Evolutionary conservation across 2,329 filamentous ascomycete species (phyloP).

Genomic region (Clonostachys rhizophaga): DNA sequence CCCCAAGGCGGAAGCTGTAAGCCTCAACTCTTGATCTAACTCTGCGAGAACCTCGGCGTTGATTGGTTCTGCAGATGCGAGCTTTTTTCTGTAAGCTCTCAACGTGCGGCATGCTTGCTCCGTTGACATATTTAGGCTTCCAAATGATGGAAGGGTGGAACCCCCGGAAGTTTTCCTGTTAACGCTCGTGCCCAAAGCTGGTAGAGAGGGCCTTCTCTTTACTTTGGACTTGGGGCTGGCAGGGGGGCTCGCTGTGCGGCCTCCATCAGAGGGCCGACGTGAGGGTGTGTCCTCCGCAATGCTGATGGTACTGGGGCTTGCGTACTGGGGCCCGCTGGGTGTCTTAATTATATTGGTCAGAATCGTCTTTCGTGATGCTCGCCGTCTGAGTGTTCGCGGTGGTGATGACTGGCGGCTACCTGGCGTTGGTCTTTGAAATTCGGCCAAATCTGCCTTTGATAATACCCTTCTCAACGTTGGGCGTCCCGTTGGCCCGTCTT

Average conservation of each 20-base stretch:
- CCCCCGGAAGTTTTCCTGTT: slow-evolving; percentile 42
- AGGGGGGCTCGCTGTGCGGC: slow-evolving; percentile 40
- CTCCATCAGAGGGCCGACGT: slow-evolving; percentile 38
- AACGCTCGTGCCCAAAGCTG: slow-evolving; percentile 35
- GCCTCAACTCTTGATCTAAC: slow-evolving; percentile 59
- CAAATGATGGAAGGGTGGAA: slow-evolving; percentile 40
- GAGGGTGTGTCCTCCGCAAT: slow-evolving; percentile 41
- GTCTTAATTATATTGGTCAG: slow-evolving; percentile 31
- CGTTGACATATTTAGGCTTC: slow-evolving; percentile 56
- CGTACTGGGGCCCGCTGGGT: slow-evolving; percentile 29
- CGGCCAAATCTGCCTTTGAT: slow-evolving; percentile 80
- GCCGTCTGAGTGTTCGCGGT: slow-evolving; percentile 46
- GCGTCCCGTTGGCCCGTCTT: slow-evolving; percentile 48
- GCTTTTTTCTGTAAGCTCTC: slow-evolving; percentile 58
- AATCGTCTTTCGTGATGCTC: slow-evolving; percentile 44
- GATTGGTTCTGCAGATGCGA: slow-evolving; percentile 51
- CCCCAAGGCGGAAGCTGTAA: slow-evolving; percentile 57
- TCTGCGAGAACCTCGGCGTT: slow-evolving; percentile 55
- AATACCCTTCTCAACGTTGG: slow-evolving; percentile 81
- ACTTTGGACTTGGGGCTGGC: slow-evolving; percentile 42
- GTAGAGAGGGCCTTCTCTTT: slow-evolving; percentile 48
- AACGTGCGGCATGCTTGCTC: slow-evolving; percentile 61
- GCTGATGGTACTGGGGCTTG: slow-evolving; percentile 30
- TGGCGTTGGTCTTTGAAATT: slow-evolving; percentile 58
- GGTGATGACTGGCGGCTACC: slow-evolving; percentile 21